phyloP scores from a whole-genome alignment of 148 eudicot species.

The Cornus controversa region DNA sequence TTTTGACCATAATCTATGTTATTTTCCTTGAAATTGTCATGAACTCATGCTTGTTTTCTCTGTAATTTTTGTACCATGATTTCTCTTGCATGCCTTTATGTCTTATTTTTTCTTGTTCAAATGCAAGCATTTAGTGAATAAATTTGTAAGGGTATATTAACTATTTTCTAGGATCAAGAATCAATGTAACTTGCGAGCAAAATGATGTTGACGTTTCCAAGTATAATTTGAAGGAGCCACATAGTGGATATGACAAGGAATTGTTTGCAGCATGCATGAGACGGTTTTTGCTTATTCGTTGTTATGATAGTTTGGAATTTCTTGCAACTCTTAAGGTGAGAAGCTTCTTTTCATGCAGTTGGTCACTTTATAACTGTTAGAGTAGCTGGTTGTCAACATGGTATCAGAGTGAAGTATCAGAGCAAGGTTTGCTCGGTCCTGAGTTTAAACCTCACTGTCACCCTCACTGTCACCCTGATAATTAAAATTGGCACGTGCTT shows the following conservation, averaged over 20 bases:
- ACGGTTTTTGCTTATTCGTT: slow-evolving; percentile 74
- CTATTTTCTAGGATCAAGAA: slow-evolving; percentile 26
- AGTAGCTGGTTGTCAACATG: too few species aligned
- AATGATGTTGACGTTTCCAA: slow-evolving; percentile 22
- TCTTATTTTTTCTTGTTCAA: background rate
- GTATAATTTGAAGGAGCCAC: slow-evolving; percentile 14
- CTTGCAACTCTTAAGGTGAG: slow-evolving; percentile 82
- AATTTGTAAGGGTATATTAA: slow-evolving; percentile 4
- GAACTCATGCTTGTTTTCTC: background rate
- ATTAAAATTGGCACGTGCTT: too few species aligned
- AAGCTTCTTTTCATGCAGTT: background rate
- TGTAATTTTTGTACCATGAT: background rate
- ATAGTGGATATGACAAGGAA: slow-evolving; percentile 41
- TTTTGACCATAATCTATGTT: background rate
- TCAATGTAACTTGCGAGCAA: slow-evolving; percentile 21
- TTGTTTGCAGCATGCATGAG: slow-evolving; percentile 66
- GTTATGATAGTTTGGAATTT: slow-evolving; percentile 80
- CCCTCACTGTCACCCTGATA: too few species aligned
- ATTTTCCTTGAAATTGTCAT: background rate
- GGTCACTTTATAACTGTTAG: background rate
- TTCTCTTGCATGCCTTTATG: background rate
- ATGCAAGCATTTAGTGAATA: background rate
- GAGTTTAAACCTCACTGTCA: too few species aligned
- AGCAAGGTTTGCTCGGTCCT: too few species aligned
- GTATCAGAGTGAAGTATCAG: too few species aligned